Base-by-base conservation (phyloP, 2,329 filamentous ascomycete species). In the Diaporthe citriasiana region DNA sequence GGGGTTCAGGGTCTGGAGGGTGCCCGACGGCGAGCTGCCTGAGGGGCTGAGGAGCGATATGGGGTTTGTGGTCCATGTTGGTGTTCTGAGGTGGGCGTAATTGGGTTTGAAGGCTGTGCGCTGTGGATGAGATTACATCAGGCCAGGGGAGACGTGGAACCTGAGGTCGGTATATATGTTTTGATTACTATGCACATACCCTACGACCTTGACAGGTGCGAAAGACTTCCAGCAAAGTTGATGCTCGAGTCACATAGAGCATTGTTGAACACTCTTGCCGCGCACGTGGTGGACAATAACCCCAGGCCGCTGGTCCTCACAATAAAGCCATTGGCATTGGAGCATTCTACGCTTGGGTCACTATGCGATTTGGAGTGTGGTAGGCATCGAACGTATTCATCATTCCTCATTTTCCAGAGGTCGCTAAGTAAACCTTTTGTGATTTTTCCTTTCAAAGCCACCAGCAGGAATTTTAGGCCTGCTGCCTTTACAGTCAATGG, bases 31-130 rank as follows among this genome's bases (percentile, higher is more conserved):
- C 47, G 82, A 89, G 47, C 80, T 97, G 66, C 89, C 88, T 0
- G 81, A 85, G 19, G 89, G 86, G 1, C 81, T 98, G 77, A 87
- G 86, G 73, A 87, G 90, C 9, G 89, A 89, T 22, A 90, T 90
- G 30, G 95, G 95, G 8, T 98, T 97, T 83, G 91, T 94, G 40
- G 90, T 98, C 10, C 95, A 98, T 84, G 78, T 97, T 27, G 93
- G 95, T 17, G 81, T 95, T 30, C 83, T 95, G 4, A 50, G 22
- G 25, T 73, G 33, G 30, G 25, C 47, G 45, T 47, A 19, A 5
- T 15, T 1, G 22, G 40, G 27, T 4, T 10, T 19, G 47, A 8
- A 3, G 22, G 2, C 3, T 6, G 22, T 56, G 12, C 17, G n/a
- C n/a, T 33, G 15, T 8, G 30, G 42, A 38, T 33, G 35, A 4